Percentiles rank a stretch among this genome's conserved stretches.
phyloP scores from a whole-genome alignment of 176 grass and related monocot species.

The Dendrocalamus sinicus region DNA sequence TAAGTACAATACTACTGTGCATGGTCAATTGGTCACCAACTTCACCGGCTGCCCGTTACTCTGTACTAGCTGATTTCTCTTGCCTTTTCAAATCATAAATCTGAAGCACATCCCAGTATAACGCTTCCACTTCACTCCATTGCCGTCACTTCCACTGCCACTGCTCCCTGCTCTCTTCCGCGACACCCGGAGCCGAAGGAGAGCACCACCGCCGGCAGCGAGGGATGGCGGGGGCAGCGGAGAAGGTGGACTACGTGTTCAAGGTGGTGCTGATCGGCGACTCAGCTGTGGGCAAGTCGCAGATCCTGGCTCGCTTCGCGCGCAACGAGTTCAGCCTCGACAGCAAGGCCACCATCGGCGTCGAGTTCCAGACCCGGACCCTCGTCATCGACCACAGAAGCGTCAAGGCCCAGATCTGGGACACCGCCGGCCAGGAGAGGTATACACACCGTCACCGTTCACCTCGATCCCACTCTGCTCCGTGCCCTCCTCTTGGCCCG shows the following conservation, averaged over 20 bases:
- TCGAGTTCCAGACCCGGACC: conserved; percentile 78
- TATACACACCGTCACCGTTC: neutral
- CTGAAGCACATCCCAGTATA: neutral
- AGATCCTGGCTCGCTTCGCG: conserved; percentile 62
- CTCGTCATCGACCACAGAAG: conserved; percentile 61
- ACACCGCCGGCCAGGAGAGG: conserved; percentile 86
- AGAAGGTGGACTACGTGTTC: conserved; percentile 72
- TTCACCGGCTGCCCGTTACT: neutral
- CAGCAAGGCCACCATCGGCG: conserved; percentile 94
- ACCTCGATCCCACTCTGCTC: neutral
- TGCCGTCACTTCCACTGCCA: neutral
- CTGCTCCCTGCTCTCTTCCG: neutral
- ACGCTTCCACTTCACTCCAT: neutral
- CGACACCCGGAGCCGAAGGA: conserved; percentile 7
- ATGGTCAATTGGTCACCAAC: neutral
- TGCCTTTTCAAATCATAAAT: conserved; percentile 18
- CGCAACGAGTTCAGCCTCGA: conserved; percentile 85
- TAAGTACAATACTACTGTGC: neutral
- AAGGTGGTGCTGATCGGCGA: conserved; percentile 71
- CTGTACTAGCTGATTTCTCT: neutral
- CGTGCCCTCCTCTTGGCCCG: neutral
- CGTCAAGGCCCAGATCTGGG: conserved; percentile 98
- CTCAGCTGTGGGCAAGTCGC: conserved; percentile 66
- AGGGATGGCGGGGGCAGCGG: conserved; percentile 25
- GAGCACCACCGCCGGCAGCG: neutral